phyloP scores from a whole-genome alignment of 306 rosid species.

The Trichosanthes cucumerina region DNA sequence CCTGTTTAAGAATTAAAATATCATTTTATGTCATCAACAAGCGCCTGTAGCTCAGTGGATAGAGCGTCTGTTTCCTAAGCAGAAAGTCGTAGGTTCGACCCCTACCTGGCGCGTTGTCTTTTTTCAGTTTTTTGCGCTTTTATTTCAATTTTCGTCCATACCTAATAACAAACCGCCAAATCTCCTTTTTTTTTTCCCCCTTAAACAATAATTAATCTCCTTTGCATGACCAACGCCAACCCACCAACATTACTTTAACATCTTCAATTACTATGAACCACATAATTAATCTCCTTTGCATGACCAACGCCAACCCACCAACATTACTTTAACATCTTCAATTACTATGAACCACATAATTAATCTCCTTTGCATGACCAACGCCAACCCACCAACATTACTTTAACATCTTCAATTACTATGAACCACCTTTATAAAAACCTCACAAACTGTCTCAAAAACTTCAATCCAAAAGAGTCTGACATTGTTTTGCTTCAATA shows the following conservation, averaged over 20 bases:
- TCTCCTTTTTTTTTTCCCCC: no score
- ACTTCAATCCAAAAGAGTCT: not conserved
- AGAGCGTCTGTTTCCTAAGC: slow-evolving; percentile 14
- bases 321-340: no score
- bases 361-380: slow-evolving; percentile 27
- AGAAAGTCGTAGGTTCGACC: slow-evolving; percentile 19
- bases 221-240: no score
- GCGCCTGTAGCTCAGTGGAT: slow-evolving; percentile 24
- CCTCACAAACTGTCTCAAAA: not conserved
- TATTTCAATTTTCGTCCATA: not conserved
- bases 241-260: no score
- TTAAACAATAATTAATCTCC: no score
- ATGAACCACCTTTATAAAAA: not conserved
- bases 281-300: no score
- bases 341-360: no score
- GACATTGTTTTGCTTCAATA: not conserved
- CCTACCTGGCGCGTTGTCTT: slow-evolving; percentile 11
- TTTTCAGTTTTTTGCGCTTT: not conserved
- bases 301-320: no score
- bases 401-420: not conserved
- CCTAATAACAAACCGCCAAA: no score
- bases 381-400: slow-evolving; percentile 21
- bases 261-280: no score
- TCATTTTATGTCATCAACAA: not conserved
- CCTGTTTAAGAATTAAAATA: no score